A percentile compares a stretch with the other conserved stretches of the same genome.
phyloP scores from a whole-genome alignment of 2,329 filamentous ascomycete species.

The Lecanoromycetidae sp. region DNA sequence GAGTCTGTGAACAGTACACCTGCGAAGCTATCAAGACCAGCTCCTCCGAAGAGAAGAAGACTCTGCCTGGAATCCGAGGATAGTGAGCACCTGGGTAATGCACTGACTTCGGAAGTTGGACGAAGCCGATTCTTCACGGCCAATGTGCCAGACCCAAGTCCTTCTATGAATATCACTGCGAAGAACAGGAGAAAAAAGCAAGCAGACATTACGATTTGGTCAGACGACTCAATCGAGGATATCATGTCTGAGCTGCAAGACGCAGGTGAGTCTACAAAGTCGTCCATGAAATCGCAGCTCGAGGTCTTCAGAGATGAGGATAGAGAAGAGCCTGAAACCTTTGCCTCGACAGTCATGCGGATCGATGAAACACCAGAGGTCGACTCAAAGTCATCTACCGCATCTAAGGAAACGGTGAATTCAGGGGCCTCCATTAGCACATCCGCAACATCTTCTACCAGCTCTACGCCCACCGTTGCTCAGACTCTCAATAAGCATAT shows the following conservation, averaged over 20 bases:
- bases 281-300: background rate
- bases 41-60: conserved; percentile 39
- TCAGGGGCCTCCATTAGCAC: background rate
- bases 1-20: conserved; percentile 22
- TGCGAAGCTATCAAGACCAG: conserved; percentile 31
- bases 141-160: conserved; percentile 26
- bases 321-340: background rate
- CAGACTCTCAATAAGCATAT: conserved; percentile 13
- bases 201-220: conserved; percentile 38
- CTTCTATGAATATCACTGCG: conserved; percentile 25
- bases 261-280: background rate
- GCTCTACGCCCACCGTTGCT: conserved; percentile 3
- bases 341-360: background rate
- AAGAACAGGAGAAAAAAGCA: conserved; percentile 32
- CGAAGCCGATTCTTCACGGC: conserved; percentile 39
- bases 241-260: conserved; percentile 37
- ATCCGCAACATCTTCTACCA: background rate
- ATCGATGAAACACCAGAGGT: background rate
- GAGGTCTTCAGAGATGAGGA: background rate
- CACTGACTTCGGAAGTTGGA: conserved; percentile 21
- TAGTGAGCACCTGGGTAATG: conserved; percentile 22
- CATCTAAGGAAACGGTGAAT: conserved; percentile 3
- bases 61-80: conserved; percentile 38
- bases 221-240: conserved; percentile 41
- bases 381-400: conserved; percentile 4